A percentile compares a stretch with the other conserved stretches of the same genome.
These are phyloP conservation scores for Phytophthora colocasiae DNA, from an alignment of 352 stramenopile genomes.

Conservation along the genomic window DNA sequence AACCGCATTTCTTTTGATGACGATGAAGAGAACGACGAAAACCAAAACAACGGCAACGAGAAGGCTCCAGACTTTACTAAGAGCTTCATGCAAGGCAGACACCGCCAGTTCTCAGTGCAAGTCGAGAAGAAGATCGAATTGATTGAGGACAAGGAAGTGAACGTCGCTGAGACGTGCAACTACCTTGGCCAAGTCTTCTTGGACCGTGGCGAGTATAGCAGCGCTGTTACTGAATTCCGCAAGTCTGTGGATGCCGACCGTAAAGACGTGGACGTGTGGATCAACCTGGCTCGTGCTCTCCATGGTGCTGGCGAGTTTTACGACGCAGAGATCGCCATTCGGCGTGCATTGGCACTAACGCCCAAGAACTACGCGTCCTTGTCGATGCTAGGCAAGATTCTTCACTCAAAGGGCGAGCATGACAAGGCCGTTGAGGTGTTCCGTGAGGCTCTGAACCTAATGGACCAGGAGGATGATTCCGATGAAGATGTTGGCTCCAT, in stretches of 20 bases:
- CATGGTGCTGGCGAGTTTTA: slow-evolving; percentile 60
- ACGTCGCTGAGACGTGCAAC: slow-evolving; percentile 76
- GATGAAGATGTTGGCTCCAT: slow-evolving; percentile 82
- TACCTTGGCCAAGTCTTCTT: slow-evolving; percentile 74
- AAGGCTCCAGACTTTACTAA: slow-evolving; percentile 27
- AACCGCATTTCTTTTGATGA: slow-evolving; percentile 66
- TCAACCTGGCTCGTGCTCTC: slow-evolving; percentile 73
- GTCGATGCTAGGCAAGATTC: slow-evolving; percentile 84
- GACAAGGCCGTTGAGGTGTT: slow-evolving; percentile 82
- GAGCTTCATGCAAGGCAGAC: slow-evolving; percentile 21
- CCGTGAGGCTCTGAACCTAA: slow-evolving; percentile 73
- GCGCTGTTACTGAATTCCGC: slow-evolving; percentile 70
- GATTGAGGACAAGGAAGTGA: slow-evolving; percentile 61
- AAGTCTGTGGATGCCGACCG: slow-evolving; percentile 73
- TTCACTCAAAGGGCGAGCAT: slow-evolving; percentile 82
- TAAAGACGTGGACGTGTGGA: slow-evolving; percentile 79
- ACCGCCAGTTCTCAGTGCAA: slow-evolving; percentile 33
- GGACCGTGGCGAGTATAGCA: slow-evolving; percentile 68
- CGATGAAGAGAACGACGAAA: slow-evolving; percentile 48
- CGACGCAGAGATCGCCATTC: slow-evolving; percentile 75
- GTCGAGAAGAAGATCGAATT: slow-evolving; percentile 41
- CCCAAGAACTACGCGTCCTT: slow-evolving; percentile 70
- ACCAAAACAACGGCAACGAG: slow-evolving; percentile 37
- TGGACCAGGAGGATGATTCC: slow-evolving; percentile 72
- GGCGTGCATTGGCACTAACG: slow-evolving; percentile 57